phyloP scores from a whole-genome alignment of 1,284 basidiomycete genomes.

The Heterobasidion irregulare region DNA sequence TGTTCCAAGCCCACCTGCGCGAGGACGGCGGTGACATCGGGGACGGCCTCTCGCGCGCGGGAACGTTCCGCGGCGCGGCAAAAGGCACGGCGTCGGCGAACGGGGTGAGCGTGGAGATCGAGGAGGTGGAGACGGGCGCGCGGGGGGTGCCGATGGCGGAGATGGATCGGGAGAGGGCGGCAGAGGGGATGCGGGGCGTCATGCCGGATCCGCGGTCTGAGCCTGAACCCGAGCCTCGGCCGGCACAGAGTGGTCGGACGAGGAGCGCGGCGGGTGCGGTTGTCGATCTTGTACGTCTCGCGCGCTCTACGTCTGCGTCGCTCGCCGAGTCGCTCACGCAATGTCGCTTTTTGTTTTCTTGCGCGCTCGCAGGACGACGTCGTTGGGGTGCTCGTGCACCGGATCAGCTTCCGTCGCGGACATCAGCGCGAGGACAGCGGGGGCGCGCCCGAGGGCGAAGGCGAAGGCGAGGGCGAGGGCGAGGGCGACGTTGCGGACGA shows the following conservation, averaged over 20 bases:
- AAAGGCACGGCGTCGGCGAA: neutral
- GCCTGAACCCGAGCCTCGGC: neutral
- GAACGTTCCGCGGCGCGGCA: neutral
- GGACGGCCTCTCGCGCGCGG: neutral
- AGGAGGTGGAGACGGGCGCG: neutral
- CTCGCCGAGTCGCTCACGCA: too few species aligned
- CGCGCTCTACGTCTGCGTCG: too few species aligned
- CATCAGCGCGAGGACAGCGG: neutral
- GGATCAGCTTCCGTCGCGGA: neutral
- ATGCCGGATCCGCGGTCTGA: neutral
- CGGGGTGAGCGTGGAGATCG: neutral
- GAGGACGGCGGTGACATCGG: neutral
- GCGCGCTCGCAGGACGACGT: too few species aligned
- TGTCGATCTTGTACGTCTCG: too few species aligned
- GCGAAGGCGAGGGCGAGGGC: neutral
- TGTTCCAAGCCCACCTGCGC: neutral
- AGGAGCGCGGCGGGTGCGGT: neutral
- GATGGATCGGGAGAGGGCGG: neutral
- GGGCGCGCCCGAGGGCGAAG: neutral
- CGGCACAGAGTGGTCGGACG: neutral
- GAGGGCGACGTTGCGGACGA: constrained; percentile 11
- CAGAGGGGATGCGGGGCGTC: neutral
- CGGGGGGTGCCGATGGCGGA: neutral
- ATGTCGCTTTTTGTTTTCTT: too few species aligned
- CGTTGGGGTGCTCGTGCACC: too few species aligned